Percentiles rank a stretch among this genome's conserved stretches.
These are phyloP conservation scores for Cryptosporidium meleagridis DNA, from an alignment of 169 alveolate species.

Conservation along the genomic window DNA sequence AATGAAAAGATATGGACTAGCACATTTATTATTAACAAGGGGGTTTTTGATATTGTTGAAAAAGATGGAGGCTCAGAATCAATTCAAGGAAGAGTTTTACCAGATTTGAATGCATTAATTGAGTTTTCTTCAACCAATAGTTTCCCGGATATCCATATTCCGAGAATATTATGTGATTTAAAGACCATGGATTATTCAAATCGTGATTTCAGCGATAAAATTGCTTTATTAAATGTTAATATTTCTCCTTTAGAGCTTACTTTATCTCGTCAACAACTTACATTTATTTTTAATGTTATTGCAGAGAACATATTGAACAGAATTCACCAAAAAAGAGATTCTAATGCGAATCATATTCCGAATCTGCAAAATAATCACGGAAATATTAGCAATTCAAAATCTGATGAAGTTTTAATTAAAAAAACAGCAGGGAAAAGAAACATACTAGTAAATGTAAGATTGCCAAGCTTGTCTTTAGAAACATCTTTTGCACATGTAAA, in stretches of 20 bases:
- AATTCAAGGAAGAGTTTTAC: constrained; percentile 37
- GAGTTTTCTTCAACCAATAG: background rate
- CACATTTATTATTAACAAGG: constrained; percentile 11
- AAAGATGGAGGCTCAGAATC: constrained; percentile 39
- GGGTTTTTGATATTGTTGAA: constrained; percentile 34
- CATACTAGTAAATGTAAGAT: background rate
- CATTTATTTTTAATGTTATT: constrained; percentile 33
- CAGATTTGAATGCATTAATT: constrained; percentile 22
- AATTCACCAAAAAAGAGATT: background rate
- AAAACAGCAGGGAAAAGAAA: background rate
- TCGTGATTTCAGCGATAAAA: background rate
- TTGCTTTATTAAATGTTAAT: background rate
- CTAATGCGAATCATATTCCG: background rate
- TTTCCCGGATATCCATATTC: constrained; percentile 25
- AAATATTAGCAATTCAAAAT: background rate
- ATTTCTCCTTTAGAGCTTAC: constrained; percentile 48
- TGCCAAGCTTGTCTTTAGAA: constrained; percentile 40
- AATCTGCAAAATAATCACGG: background rate
- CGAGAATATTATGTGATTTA: background rate
- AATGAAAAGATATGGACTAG: constrained; percentile 22
- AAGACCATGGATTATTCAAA: background rate
- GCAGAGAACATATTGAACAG: constrained; percentile 7
- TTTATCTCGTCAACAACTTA: constrained; percentile 61
- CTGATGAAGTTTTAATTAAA: background rate
- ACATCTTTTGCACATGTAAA: constrained; percentile 53